Evolutionary conservation across 1,139 yeast genomes (phyloP).

Genomic region (Sugiyamaella paludigena): DNA sequence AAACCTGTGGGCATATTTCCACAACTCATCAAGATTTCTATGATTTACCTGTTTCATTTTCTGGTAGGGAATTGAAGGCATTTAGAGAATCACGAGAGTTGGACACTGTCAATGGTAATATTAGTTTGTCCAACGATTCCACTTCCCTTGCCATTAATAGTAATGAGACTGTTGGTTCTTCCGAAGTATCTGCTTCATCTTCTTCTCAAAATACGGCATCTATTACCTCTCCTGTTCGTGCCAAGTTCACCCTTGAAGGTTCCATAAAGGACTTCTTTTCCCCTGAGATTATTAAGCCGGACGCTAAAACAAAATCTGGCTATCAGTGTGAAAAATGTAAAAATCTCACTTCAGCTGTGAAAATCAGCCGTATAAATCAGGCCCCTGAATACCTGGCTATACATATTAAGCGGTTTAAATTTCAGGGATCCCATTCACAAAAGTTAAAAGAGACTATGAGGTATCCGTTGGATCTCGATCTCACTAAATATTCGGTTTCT

Average conservation of each 20-base stretch:
- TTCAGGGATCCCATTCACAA: conserved; percentile 60
- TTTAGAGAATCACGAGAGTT: conserved; percentile 7
- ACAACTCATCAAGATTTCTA: conserved; percentile 91
- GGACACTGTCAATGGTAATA: neutral
- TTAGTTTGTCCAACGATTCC: too few species aligned
- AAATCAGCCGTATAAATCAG: conserved; percentile 67
- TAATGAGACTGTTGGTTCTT: neutral
- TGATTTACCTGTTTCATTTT: conserved; percentile 65
- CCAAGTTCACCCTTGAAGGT: conserved; percentile 53
- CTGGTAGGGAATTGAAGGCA: conserved; percentile 44
- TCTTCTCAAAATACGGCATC: neutral
- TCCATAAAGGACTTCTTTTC: conserved; percentile 79
- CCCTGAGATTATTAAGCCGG: conserved; percentile 70
- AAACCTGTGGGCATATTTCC: conserved; percentile 74
- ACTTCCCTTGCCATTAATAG: neutral
- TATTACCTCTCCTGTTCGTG: conserved; percentile 1
- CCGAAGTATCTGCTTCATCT: neutral
- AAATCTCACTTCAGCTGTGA: conserved; percentile 70
- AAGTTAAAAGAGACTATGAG: conserved; percentile 85
- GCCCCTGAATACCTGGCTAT: conserved; percentile 88
- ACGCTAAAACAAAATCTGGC: conserved; percentile 49
- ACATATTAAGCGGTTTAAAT: conserved; percentile 87
- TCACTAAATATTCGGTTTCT: conserved; percentile 55
- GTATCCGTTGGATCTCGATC: conserved; percentile 74
- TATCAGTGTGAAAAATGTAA: conserved; percentile 89